A percentile compares a stretch with the other conserved stretches of the same genome.
These are phyloP conservation scores for Pseudoperonospora humuli DNA, from an alignment of 352 stramenopile species.

Conservation along the genomic window DNA sequence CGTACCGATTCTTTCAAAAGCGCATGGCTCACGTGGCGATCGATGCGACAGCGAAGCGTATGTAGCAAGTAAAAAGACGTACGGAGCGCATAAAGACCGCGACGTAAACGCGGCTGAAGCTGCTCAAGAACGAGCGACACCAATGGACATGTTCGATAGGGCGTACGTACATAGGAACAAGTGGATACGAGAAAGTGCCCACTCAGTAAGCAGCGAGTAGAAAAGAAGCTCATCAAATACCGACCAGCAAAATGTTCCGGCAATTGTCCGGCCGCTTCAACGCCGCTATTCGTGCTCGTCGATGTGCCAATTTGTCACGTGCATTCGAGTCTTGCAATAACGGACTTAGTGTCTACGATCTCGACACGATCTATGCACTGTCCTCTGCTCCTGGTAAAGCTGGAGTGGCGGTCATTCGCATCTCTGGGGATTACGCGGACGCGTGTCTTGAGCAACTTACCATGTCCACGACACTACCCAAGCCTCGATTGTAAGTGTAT, in stretches of 20 bases:
- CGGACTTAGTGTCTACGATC: conserved; percentile 19
- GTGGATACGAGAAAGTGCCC: too few species aligned
- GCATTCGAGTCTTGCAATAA: background rate
- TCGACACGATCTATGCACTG: conserved; percentile 89
- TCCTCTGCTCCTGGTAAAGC: conserved; percentile 80
- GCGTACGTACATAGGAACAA: too few species aligned
- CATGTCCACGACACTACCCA: conserved; percentile 29
- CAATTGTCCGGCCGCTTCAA: background rate
- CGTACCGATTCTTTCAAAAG: too few species aligned
- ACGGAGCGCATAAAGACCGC: too few species aligned
- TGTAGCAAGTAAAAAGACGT: too few species aligned
- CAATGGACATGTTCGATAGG: too few species aligned
- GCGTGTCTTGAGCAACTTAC: conserved; percentile 57
- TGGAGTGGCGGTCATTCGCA: conserved; percentile 84
- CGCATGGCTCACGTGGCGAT: too few species aligned
- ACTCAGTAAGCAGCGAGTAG: too few species aligned
- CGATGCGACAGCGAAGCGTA: too few species aligned
- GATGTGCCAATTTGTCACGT: conserved; percentile 4
- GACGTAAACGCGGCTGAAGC: too few species aligned
- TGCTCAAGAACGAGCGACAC: too few species aligned
- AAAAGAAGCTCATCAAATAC: too few species aligned
- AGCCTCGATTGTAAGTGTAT: conserved; percentile 40
- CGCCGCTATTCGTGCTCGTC: conserved; percentile 6
- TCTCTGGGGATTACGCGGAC: conserved; percentile 73
- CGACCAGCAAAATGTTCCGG: conserved; percentile 11